Evolutionary conservation across 176 grass and related monocot species (phyloP).

Genomic region (Poa annua): DNA sequence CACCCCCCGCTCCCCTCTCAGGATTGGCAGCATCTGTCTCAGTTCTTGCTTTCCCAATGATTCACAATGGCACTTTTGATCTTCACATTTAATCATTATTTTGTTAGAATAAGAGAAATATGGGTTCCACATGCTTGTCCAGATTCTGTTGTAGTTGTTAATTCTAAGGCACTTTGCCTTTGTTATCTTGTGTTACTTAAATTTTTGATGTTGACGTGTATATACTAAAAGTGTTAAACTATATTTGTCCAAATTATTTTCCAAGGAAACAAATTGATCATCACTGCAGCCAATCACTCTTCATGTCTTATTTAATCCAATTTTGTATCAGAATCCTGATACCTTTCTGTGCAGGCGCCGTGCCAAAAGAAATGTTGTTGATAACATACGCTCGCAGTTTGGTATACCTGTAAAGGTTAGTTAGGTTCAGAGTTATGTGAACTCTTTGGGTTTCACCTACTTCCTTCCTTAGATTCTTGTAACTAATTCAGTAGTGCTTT

Average conservation of each 20-base stretch:
- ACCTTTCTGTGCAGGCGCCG: conserved; percentile 55
- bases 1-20: no score
- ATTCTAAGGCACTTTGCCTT: background rate
- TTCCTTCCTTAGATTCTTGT: background rate
- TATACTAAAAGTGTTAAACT: conserved; percentile 2
- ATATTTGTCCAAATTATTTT: conserved; percentile 2
- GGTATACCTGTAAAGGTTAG: conserved; percentile 72
- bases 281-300: background rate
- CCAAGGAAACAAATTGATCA: conserved; percentile 3
- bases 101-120: background rate
- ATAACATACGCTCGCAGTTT: conserved; percentile 63
- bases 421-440: background rate
- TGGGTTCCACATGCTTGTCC: background rate
- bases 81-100: background rate
- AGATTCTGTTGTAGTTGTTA: background rate
- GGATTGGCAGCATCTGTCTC: background rate
- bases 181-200: conserved; percentile 24
- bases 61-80: background rate
- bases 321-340: background rate
- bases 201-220: background rate
- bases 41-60: background rate
- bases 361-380: conserved; percentile 61
- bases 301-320: conserved; percentile 17
- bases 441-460: background rate
- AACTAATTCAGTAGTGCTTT: background rate